Evolutionary conservation across 1,284 basidiomycete genomes (phyloP).

Genomic region (Fistulinella cinereoalba): DNA sequence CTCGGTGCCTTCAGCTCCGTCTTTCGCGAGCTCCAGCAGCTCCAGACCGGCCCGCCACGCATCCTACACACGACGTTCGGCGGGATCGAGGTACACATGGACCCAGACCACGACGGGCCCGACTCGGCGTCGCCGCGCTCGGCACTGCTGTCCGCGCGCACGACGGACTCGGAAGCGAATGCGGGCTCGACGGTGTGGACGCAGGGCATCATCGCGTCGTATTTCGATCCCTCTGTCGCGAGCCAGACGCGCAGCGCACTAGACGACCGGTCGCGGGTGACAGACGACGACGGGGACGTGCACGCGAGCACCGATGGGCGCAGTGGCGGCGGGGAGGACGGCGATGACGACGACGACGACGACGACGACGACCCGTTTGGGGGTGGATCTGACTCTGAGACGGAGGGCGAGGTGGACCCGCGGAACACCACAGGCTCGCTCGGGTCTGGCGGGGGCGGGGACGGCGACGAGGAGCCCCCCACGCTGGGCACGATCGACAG

Average conservation of each 20-base stretch:
- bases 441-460: conserved; percentile 15
- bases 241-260: conserved; percentile 30
- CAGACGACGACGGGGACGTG: conserved; percentile 9
- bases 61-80: conserved; percentile 23
- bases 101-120: conserved; percentile 19
- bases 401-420: conserved; percentile 32
- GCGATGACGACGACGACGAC: not conserved
- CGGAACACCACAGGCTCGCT: conserved; percentile 25
- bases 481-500: conserved; percentile 34
- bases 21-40: conserved; percentile 61
- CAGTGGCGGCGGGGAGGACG: not conserved
- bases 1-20: conserved; percentile 72
- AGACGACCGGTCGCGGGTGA: conserved; percentile 25
- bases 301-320: not conserved
- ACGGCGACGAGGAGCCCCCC: conserved; percentile 28
- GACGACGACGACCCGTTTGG: conserved; percentile 6
- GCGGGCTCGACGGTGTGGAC: conserved; percentile 63
- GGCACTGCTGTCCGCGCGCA: conserved; percentile 12
- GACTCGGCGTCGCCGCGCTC: conserved; percentile 32
- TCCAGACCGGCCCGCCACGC: conserved; percentile 43
- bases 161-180: conserved; percentile 44
- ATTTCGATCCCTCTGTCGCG: conserved; percentile 23
- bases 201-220: conserved; percentile 59
- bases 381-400: conserved; percentile 32
- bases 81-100: conserved; percentile 5